Conservation (phyloP, 306 rosid species). For the Lithocarpus polystachyus region DNA sequence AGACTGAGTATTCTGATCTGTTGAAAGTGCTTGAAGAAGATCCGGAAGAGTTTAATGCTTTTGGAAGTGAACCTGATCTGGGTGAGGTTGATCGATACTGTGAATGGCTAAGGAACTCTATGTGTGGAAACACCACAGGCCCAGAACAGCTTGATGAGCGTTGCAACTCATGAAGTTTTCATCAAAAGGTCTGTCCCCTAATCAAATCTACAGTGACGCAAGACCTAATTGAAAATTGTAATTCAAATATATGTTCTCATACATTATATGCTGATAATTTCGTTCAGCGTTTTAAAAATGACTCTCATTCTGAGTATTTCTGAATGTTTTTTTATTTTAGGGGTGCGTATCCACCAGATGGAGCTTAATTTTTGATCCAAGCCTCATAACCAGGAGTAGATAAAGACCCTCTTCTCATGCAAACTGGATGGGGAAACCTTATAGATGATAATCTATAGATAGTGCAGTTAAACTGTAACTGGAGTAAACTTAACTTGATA, state of each 20-base stretch:
- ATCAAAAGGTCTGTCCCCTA: constrained; percentile 11
- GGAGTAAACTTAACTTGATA: too few species aligned
- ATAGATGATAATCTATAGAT: too few species aligned
- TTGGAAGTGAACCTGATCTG: constrained; percentile 2
- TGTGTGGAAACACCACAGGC: neutral
- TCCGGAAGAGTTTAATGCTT: neutral
- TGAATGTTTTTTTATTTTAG: neutral
- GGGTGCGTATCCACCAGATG: constrained; percentile 1
- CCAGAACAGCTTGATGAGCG: neutral
- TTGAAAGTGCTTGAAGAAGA: constrained; percentile 33
- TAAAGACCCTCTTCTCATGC: neutral
- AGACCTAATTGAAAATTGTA: neutral
- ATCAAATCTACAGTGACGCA: neutral
- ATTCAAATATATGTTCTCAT: too few species aligned
- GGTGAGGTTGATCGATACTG: constrained; percentile 4
- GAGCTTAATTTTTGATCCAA: too few species aligned
- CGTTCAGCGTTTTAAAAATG: too few species aligned
- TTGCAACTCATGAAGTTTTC: too few species aligned
- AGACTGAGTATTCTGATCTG: constrained; percentile 10
- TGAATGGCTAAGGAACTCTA: constrained; percentile 7
- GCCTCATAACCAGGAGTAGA: neutral
- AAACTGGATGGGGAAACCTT: too few species aligned
- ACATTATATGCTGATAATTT: too few species aligned
- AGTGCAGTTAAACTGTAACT: too few species aligned
- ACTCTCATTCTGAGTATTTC: too few species aligned